A percentile compares a stretch with the other conserved stretches of the same genome.
phyloP scores from a whole-genome alignment of 2,329 filamentous ascomycete species.

The Colletotrichum gigasporum region DNA sequence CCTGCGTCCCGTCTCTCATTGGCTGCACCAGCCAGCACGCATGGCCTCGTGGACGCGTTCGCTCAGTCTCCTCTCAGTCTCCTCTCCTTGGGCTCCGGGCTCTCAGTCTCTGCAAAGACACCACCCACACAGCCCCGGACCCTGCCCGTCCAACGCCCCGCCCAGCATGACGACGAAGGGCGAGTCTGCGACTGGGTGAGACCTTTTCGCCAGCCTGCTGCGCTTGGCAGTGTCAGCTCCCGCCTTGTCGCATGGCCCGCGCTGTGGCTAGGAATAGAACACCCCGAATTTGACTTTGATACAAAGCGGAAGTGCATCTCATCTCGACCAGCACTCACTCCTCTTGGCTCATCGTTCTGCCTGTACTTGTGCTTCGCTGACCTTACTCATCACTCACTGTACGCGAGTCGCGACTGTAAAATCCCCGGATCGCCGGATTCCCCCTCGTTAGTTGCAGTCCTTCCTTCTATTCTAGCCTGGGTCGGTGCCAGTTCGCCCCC shows the following conservation, averaged over 20 bases:
- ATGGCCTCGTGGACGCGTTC: not conserved
- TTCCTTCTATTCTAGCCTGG: slow-evolving; percentile 17
- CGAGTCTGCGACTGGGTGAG: slow-evolving; percentile 28
- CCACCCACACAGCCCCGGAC: slow-evolving; percentile 11
- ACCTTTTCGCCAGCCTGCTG: slow-evolving; percentile 24
- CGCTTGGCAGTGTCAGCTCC: slow-evolving; percentile 32
- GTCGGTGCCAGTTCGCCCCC: slow-evolving; percentile 14
- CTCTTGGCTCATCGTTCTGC: not conserved
- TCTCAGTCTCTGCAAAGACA: not conserved
- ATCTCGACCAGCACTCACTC: slow-evolving; percentile 7
- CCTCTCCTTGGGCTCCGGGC: too few species aligned
- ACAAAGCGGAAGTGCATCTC: slow-evolving; percentile 24
- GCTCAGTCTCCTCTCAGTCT: not conserved
- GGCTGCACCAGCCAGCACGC: too few species aligned
- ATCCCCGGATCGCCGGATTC: slow-evolving; percentile 1
- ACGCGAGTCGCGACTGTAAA: not conserved
- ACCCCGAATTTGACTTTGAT: slow-evolving; percentile 20
- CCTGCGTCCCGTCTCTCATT: not conserved
- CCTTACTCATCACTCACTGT: slow-evolving; percentile 13
- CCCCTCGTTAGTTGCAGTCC: not conserved
- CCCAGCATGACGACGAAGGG: slow-evolving; percentile 26
- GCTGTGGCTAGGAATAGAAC: slow-evolving; percentile 29
- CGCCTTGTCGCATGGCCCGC: slow-evolving; percentile 20
- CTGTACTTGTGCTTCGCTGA: not conserved
- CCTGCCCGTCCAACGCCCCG: slow-evolving; percentile 15